Evolutionary conservation across 331 rosid species (phyloP).

Genomic region (Acacia pycnantha): DNA sequence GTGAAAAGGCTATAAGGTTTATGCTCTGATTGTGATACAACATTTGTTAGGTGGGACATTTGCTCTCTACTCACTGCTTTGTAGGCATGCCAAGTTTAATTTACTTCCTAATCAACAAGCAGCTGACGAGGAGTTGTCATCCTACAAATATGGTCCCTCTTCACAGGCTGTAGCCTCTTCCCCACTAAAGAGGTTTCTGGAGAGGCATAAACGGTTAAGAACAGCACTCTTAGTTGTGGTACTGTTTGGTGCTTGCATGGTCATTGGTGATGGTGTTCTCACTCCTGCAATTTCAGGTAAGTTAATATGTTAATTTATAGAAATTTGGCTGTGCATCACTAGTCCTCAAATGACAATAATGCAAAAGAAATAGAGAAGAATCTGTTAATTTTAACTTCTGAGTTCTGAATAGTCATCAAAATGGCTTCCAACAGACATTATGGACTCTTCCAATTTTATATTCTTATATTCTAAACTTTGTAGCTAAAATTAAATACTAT

Average conservation of each 20-base stretch:
- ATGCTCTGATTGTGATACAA: conserved; percentile 10
- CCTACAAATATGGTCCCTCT: conserved; percentile 57
- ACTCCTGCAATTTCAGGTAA: conserved; percentile 74
- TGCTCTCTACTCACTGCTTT: conserved; percentile 57
- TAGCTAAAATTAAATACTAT: background rate
- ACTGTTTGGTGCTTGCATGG: conserved; percentile 70
- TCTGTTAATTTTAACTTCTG: background rate
- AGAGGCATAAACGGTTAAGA: conserved; percentile 49
- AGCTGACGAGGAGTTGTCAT: conserved; percentile 57
- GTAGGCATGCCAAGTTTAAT: conserved; percentile 57
- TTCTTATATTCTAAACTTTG: background rate
- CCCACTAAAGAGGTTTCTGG: conserved; percentile 49
- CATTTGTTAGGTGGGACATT: conserved; percentile 52
- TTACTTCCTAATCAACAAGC: conserved; percentile 65
- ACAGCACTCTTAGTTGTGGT: conserved; percentile 54
- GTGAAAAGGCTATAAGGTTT: background rate
- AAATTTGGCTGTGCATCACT: background rate
- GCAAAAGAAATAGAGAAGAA: background rate
- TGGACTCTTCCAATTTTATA: background rate
- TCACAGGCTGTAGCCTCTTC: conserved; percentile 37
- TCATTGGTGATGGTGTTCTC: conserved; percentile 71
- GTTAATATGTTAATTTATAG: background rate
- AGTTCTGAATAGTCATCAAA: background rate
- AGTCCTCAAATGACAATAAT: background rate
- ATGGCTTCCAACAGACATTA: background rate